phyloP scores from a whole-genome alignment of 2,329 filamentous ascomycete genomes.

The Penicillium capsulatum region DNA sequence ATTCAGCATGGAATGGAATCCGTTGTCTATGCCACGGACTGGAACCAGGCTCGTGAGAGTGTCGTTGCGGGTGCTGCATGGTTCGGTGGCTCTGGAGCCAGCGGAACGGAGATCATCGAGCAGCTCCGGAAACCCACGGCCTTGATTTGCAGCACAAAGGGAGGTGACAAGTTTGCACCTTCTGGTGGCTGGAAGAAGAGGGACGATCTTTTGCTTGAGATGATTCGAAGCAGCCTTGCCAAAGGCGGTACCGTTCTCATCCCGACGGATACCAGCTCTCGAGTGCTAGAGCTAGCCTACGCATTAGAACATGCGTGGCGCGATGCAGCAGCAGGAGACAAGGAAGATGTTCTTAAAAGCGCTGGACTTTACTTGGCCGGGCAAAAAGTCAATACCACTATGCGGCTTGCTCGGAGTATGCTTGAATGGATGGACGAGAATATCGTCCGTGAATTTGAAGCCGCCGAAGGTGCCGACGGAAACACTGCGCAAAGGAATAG shows the following conservation, averaged over 20 bases:
- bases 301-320: constrained; percentile 90
- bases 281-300: constrained; percentile 87
- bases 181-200: constrained; percentile 71
- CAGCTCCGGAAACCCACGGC: constrained; percentile 90
- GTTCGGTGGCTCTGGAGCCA: constrained; percentile 75
- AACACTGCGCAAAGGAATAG: constrained; percentile 35
- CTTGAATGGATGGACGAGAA: constrained; percentile 98
- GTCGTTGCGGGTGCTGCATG: constrained; percentile 90
- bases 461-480: constrained; percentile 45
- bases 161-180: constrained; percentile 66
- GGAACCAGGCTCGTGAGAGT: constrained; percentile 97
- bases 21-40: constrained; percentile 95
- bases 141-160: constrained; percentile 83
- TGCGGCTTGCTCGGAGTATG: constrained; percentile 90
- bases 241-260: constrained; percentile 89
- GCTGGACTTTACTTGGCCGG: constrained; percentile 74
- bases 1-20: constrained; percentile 95
- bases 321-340: constrained; percentile 54
- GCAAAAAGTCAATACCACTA: constrained; percentile 78
- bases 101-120: constrained; percentile 87
- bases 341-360: constrained; percentile 48
- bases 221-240: constrained; percentile 71
- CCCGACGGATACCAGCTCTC: constrained; percentile 90
- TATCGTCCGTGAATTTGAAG: constrained; percentile 87
- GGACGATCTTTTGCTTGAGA: constrained; percentile 78